Evolutionary conservation across 2,329 filamentous ascomycete genomes (phyloP).

Genomic region (Cercospora sesami): DNA sequence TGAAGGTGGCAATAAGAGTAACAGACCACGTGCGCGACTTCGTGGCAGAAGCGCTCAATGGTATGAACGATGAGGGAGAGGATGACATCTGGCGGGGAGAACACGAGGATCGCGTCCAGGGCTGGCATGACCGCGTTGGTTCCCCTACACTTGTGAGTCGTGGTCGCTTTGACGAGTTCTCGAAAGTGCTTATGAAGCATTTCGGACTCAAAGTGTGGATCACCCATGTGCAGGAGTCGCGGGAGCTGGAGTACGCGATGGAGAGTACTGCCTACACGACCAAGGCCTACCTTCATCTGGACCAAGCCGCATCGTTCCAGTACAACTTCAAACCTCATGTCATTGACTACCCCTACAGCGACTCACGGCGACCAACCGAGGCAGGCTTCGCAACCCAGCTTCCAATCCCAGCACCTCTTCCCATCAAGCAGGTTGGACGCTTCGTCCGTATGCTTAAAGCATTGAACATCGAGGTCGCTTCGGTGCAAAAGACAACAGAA

Average conservation of each 20-base stretch:
- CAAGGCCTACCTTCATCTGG: not conserved
- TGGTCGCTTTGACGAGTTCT: not conserved
- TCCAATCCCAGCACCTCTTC: not conserved
- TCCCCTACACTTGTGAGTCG: not conserved
- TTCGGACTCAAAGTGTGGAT: slow-evolving; percentile 15
- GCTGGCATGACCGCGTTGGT: not conserved
- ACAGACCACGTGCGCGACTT: not conserved
- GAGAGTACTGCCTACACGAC: not conserved
- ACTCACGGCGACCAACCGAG: not conserved
- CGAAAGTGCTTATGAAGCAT: slow-evolving; percentile 2
- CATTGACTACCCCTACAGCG: not conserved
- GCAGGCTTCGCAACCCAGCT: not conserved
- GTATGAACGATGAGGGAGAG: not conserved
- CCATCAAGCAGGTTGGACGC: not conserved
- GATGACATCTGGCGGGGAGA: not conserved
- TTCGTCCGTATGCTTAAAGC: slow-evolving; percentile 1
- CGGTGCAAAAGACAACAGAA: not conserved
- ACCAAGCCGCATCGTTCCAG: not conserved
- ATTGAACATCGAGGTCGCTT: not conserved
- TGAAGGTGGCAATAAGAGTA: not conserved
- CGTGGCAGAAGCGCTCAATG: not conserved
- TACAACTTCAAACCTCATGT: not conserved
- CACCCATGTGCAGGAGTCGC: slow-evolving; percentile 2
- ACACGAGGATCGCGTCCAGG: not conserved
- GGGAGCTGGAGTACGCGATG: not conserved